Evolutionary conservation across 2,329 filamentous ascomycete species (phyloP).

Genomic region (Pseudogymnoascus sp.): DNA sequence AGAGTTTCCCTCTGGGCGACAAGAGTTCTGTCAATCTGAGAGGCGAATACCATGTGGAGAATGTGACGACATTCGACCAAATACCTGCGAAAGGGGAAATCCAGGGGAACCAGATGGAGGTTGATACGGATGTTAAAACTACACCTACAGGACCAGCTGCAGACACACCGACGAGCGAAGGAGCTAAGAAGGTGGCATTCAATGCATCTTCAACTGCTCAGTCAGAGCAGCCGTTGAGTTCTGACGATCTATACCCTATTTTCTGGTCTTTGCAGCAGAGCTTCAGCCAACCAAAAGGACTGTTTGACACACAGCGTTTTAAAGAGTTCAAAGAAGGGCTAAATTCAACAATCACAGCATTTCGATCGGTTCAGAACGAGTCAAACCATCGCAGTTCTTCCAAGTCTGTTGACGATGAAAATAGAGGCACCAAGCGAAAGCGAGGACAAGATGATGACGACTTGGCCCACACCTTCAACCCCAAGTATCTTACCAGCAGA

Average conservation of each 20-base stretch:
- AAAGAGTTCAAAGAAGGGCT: slow-evolving; percentile 53
- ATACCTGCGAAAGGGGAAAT: slow-evolving; percentile 31
- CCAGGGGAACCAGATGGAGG: slow-evolving; percentile 51
- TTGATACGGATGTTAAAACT: slow-evolving; percentile 44
- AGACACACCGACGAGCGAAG: slow-evolving; percentile 23
- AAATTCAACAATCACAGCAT: slow-evolving; percentile 58
- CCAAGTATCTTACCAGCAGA: slow-evolving; percentile 95
- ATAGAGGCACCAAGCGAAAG: slow-evolving; percentile 63
- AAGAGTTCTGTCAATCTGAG: slow-evolving; percentile 95
- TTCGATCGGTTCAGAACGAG: slow-evolving; percentile 55
- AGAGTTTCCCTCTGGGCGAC: slow-evolving; percentile 92
- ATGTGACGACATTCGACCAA: slow-evolving; percentile 77
- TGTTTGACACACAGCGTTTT: slow-evolving; percentile 68
- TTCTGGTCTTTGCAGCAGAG: slow-evolving; percentile 92
- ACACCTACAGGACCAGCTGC: slow-evolving; percentile 14
- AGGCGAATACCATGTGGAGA: slow-evolving; percentile 92
- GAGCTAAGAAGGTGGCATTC: slow-evolving; percentile 38
- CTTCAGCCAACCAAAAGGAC: slow-evolving; percentile 79
- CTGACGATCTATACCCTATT: slow-evolving; percentile 71
- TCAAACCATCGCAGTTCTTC: slow-evolving; percentile 37
- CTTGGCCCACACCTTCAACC: slow-evolving; percentile 72
- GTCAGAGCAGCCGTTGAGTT: slow-evolving; percentile 48
- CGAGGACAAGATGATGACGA: slow-evolving; percentile 53
- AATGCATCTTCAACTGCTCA: slow-evolving; percentile 35
- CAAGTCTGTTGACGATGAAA: slow-evolving; percentile 54